phyloP scores from a whole-genome alignment of 805 yeast genomes.

The Ogataea degrootiae region DNA sequence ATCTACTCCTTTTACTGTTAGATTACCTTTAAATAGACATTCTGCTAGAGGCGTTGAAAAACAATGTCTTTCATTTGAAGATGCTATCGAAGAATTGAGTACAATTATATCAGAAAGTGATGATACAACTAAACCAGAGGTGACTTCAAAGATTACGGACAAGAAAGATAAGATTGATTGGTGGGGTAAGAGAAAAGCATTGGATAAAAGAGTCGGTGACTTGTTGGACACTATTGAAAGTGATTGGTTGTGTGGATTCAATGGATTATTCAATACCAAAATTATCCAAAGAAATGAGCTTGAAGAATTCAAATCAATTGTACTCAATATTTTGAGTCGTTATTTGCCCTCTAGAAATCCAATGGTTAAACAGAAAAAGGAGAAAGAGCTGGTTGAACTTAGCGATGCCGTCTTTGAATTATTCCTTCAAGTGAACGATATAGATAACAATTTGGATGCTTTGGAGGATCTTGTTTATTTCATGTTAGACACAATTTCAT shows the following conservation, averaged over 20 bases:
- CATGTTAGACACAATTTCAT: slow-evolving; percentile 53
- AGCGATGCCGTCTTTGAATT: slow-evolving; percentile 46
- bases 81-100: slow-evolving; percentile 42
- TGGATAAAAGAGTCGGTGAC: slow-evolving; percentile 52
- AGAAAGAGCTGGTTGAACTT: slow-evolving; percentile 25
- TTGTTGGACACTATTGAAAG: slow-evolving; percentile 56
- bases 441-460: slow-evolving; percentile 27
- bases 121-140: slow-evolving; percentile 47
- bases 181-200: slow-evolving; percentile 67
- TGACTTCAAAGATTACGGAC: slow-evolving; percentile 48
- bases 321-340: slow-evolving; percentile 37
- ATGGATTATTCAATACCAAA: slow-evolving; percentile 49
- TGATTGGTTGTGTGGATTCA: slow-evolving; percentile 76
- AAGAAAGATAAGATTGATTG: slow-evolving; percentile 61
- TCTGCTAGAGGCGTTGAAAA: slow-evolving; percentile 41
- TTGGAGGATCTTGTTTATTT: slow-evolving; percentile 63
- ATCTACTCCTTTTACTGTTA: slow-evolving; percentile 33
- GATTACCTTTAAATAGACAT: slow-evolving; percentile 57
- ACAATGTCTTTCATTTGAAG: slow-evolving; percentile 36
- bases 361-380: slow-evolving; percentile 2
- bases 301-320: slow-evolving; percentile 31
- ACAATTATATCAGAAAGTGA: slow-evolving; percentile 59
- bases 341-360: slow-evolving; percentile 34
- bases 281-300: slow-evolving; percentile 24
- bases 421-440: slow-evolving; percentile 42